Percentiles rank a stretch among this genome's conserved stretches.
phyloP scores from a whole-genome alignment of 2,329 filamentous ascomycete genomes.

The Diaporthe citriasiana region DNA sequence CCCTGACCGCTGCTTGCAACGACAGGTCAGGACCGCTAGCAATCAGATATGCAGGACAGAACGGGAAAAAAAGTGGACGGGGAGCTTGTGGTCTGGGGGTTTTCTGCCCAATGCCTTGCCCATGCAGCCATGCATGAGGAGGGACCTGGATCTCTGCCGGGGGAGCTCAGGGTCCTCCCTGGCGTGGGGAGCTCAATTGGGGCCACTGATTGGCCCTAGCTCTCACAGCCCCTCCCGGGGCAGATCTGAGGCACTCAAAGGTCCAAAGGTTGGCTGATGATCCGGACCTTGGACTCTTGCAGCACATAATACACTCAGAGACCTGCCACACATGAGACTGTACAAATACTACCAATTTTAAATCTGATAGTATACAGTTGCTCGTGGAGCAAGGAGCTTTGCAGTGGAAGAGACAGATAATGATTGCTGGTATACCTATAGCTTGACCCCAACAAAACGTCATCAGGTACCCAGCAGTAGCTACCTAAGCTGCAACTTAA shows the following conservation, averaged over 20 bases:
- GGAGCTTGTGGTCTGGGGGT: conserved; percentile 6
- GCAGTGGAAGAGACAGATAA: background rate
- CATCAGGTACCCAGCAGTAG: background rate
- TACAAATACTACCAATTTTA: background rate
- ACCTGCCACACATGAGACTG: background rate
- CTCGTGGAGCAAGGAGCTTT: background rate
- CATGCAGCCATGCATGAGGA: conserved; percentile 30
- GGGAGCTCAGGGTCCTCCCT: conserved; percentile 30
- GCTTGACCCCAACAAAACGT: background rate
- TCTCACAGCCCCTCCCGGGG: conserved; percentile 12
- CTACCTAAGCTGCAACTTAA: background rate
- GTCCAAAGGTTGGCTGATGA: background rate
- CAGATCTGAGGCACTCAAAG: conserved; percentile 9
- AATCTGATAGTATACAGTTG: background rate
- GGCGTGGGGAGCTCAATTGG: conserved; percentile 35
- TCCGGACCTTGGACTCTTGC: background rate
- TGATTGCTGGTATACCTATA: background rate
- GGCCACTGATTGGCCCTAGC: conserved; percentile 37
- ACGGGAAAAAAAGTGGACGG: conserved; percentile 31
- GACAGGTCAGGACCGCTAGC: conserved; percentile 5
- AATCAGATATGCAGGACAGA: conserved; percentile 38
- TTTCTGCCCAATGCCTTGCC: conserved; percentile 16
- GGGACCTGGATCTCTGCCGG: conserved; percentile 20
- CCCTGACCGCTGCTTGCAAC: conserved; percentile 39
- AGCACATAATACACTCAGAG: background rate